Conservation (phyloP, 192 early-diverging fungal species). For the Coemansia sp. region DNA sequence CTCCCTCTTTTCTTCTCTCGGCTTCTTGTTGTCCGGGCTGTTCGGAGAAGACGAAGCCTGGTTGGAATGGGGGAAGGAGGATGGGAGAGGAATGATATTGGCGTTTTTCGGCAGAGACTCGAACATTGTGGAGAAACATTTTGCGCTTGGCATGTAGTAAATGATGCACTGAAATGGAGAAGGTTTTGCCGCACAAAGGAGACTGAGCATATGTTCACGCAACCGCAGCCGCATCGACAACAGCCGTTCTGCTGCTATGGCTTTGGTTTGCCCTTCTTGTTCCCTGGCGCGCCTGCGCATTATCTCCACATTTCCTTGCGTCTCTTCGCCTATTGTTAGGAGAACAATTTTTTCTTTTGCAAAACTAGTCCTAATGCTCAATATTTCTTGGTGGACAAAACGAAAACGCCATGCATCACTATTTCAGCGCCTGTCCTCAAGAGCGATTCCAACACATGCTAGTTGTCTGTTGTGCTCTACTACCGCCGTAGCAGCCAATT, state of each 20-base stretch:
- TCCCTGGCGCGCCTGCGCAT: not conserved
- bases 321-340: not conserved
- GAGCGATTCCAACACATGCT: not conserved
- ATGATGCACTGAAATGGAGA: slow-evolving; percentile 4
- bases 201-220: not conserved
- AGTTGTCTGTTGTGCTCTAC: not conserved
- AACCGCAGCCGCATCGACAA: not conserved
- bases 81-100: not conserved
- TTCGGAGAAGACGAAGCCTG: not conserved
- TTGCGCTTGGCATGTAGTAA: not conserved
- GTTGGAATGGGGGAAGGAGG: not conserved
- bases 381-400: not conserved
- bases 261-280: not conserved
- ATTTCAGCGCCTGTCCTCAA: not conserved
- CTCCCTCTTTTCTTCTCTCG: not conserved
- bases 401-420: not conserved
- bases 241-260: not conserved
- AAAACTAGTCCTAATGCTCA: too few species aligned
- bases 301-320: slow-evolving; percentile 4
- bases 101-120: not conserved
- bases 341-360: not conserved
- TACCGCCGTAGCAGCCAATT: not conserved
- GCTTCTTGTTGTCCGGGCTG: not conserved
- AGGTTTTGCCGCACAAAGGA: not conserved
- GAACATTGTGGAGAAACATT: slow-evolving; percentile 8